Evolutionary conservation across 495 filamentous ascomycete genomes (phyloP).

Genomic region (Schizothecium vesticola): DNA sequence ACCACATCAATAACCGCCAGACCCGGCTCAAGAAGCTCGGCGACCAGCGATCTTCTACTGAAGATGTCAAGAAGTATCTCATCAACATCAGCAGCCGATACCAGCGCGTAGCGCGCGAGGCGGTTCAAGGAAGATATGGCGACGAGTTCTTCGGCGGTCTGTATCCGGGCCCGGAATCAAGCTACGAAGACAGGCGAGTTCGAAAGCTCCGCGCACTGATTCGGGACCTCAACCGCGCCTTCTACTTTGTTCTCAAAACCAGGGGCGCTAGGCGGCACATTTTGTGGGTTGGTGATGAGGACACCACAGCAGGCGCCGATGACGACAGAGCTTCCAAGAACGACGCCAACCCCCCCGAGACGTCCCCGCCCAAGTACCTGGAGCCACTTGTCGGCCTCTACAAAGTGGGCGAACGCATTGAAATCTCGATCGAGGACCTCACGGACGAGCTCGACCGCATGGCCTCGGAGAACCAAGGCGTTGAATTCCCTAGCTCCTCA

Average conservation of each 20-base stretch:
- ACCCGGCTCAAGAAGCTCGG: slow-evolving; percentile 21
- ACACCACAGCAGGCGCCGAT: neutral
- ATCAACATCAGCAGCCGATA: slow-evolving; percentile 24
- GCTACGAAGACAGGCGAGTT: neutral
- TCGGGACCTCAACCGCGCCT: slow-evolving; percentile 19
- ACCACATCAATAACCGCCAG: slow-evolving; percentile 14
- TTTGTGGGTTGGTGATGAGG: slow-evolving; percentile 1
- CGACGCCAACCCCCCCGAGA: neutral
- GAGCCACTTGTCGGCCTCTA: slow-evolving; percentile 16
- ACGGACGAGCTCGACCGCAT: slow-evolving; percentile 11
- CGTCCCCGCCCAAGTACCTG: slow-evolving; percentile 14
- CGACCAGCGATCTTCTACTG: slow-evolving; percentile 18
- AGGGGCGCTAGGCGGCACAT: slow-evolving; percentile 18
- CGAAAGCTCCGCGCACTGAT: slow-evolving; percentile 21
- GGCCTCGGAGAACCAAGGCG: slow-evolving; percentile 21
- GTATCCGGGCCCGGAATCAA: neutral
- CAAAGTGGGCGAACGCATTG: slow-evolving; percentile 9
- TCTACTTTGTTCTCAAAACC: slow-evolving; percentile 13
- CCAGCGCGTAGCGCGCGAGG: slow-evolving; percentile 21
- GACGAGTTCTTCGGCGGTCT: slow-evolving; percentile 27
- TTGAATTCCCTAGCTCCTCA: slow-evolving; percentile 19
- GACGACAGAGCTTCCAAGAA: neutral
- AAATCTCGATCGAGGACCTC: slow-evolving; percentile 1
- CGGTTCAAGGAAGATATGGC: slow-evolving; percentile 25
- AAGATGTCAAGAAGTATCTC: slow-evolving; percentile 23